These are phyloP conservation scores for Termitomyces sp. DNA, from an alignment of 768 basidiomycete genomes.

Conservation along the genomic window DNA sequence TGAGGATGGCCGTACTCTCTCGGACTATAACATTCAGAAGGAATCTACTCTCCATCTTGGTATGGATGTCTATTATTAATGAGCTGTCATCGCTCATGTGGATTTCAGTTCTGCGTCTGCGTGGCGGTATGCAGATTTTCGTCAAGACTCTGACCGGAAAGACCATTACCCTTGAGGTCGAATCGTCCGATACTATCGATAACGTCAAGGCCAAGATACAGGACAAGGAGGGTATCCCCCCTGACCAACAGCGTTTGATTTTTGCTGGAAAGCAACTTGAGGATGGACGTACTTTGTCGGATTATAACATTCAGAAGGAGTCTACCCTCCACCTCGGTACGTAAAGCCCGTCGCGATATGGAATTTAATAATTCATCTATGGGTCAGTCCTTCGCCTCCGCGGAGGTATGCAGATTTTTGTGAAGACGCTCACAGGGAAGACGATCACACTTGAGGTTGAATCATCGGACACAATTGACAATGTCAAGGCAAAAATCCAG, in stretches of 20 bases:
- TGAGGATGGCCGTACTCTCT: constrained; percentile 16
- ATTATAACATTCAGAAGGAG: constrained; percentile 40
- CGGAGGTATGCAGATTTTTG: constrained; percentile 24
- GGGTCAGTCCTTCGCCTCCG: constrained; percentile 26
- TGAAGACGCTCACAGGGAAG: constrained; percentile 18
- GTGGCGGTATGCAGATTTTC: constrained; percentile 39
- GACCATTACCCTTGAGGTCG: constrained; percentile 38
- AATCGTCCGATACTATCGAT: constrained; percentile 18
- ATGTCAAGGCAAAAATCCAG: constrained; percentile 17
- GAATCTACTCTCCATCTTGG: constrained; percentile 25
- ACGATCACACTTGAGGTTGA: constrained; percentile 18
- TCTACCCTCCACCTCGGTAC: constrained; percentile 49
- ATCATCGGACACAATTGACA: constrained; percentile 17
- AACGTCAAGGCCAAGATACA: constrained; percentile 20
- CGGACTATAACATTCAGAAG: constrained; percentile 18
- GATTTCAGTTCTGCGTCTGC: constrained; percentile 22
- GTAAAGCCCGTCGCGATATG: constrained; percentile 2
- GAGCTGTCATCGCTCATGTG: not conserved
- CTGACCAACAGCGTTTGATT: constrained; percentile 18
- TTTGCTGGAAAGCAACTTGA: constrained; percentile 30
- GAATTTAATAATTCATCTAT: not conserved
- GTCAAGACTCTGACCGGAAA: constrained; percentile 51
- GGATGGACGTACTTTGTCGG: constrained; percentile 38
- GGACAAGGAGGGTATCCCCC: constrained; percentile 18
- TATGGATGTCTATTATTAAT: not conserved